These are phyloP conservation scores for Penicillium aurantiogriseum DNA, from an alignment of 2,329 filamentous ascomycete genomes.

Conservation along the genomic window DNA sequence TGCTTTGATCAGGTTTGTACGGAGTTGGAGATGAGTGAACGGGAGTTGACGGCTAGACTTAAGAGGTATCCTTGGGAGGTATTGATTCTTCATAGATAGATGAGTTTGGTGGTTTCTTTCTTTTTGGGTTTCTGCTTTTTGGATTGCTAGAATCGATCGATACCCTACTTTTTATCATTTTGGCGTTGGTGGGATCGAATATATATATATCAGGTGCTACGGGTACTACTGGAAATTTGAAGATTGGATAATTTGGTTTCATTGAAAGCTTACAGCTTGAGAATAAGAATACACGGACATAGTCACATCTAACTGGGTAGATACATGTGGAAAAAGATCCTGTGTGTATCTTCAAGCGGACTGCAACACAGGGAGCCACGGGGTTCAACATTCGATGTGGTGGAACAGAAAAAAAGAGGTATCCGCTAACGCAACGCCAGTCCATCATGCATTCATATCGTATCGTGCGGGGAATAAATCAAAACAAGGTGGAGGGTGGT, in stretches of 20 bases:
- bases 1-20: conserved; percentile 53
- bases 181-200: not conserved
- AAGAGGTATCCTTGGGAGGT: conserved; percentile 47
- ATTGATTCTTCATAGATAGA: conserved; percentile 48
- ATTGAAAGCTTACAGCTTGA: not conserved
- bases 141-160: not conserved
- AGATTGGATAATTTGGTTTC: not conserved
- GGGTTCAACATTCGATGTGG: not conserved
- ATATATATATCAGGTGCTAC: not conserved
- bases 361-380: not conserved
- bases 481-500: conserved; percentile 1
- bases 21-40: conserved; percentile 49
- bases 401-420: conserved; percentile 10
- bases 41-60: conserved; percentile 44
- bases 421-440: conserved; percentile 18
- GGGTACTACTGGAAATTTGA: not conserved
- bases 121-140: not conserved
- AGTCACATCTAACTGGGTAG: not conserved
- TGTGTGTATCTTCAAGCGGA: not conserved
- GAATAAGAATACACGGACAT: not conserved
- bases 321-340: not conserved
- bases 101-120: conserved; percentile 24
- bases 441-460: conserved; percentile 22
- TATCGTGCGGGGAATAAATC: conserved; percentile 11
- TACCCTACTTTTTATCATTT: not conserved